Percentiles rank a stretch among this genome's conserved stretches.
phyloP scores from a whole-genome alignment of 2,329 filamentous ascomycete genomes.

The Alternaria dauci region DNA sequence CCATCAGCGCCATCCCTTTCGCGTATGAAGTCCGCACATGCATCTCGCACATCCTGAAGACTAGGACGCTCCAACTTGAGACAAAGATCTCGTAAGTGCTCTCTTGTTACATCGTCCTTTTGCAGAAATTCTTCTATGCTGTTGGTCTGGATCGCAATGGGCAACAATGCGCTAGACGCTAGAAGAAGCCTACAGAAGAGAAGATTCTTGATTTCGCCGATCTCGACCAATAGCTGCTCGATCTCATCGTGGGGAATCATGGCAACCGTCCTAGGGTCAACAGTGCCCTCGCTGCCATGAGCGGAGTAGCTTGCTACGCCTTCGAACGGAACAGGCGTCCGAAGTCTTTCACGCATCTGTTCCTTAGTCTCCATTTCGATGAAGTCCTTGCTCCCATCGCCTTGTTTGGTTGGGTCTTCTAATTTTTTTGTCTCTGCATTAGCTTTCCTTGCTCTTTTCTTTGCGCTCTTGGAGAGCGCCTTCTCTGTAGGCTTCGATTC shows the following conservation, averaged over 20 bases:
- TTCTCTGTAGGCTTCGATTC: conserved; percentile 16
- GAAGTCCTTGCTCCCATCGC: conserved; percentile 37
- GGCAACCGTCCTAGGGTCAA: conserved; percentile 44
- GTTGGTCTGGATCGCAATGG: conserved; percentile 54
- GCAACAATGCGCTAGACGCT: conserved; percentile 57
- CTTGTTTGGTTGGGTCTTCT: conserved; percentile 23
- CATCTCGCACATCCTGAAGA: conserved; percentile 61
- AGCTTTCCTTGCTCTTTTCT: conserved; percentile 47
- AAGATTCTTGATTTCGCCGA: conserved; percentile 60
- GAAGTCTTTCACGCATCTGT: conserved; percentile 53
- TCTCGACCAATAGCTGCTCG: conserved; percentile 54
- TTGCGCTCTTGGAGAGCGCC: conserved; percentile 33
- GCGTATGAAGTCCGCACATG: conserved; percentile 60
- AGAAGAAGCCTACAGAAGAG: conserved; percentile 60
- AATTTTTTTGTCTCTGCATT: conserved; percentile 35
- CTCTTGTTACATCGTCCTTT: conserved; percentile 53
- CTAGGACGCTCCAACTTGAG: conserved; percentile 58
- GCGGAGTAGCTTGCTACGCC: conserved; percentile 46
- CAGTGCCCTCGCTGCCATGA: conserved; percentile 42
- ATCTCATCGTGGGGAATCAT: conserved; percentile 56
- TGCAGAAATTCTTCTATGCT: conserved; percentile 58
- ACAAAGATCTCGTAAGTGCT: conserved; percentile 58
- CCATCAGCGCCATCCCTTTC: conserved; percentile 51
- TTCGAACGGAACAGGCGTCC: conserved; percentile 52
- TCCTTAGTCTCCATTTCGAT: conserved; percentile 56